Base-by-base conservation (phyloP, 176 grass and related monocot species). In the Phoenix dactylifera region DNA sequence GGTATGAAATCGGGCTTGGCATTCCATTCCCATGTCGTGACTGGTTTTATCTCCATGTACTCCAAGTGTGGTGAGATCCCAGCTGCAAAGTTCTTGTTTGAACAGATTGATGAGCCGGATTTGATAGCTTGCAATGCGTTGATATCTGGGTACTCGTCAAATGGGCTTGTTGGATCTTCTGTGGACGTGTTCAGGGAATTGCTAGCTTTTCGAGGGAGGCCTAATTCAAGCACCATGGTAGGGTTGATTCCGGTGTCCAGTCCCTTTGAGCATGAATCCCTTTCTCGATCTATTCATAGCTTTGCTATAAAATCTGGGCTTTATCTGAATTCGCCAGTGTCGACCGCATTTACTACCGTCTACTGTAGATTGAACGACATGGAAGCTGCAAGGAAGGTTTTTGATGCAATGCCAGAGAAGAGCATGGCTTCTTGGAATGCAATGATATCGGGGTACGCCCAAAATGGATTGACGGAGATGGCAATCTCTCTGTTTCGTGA, bases 11-110 rank as follows among this genome's bases (percentile, higher is more conserved):
- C 60, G 28, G 70, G 70, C 2, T 49, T 54, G 51, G 26, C 59
- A 14, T 54, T 24, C 35, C 70, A 54, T 55, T 16, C 70, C 18
- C 59, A 73, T 22, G 29, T 63, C 14, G 28, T 63, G 50, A 73
- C 70, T 24, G 70, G 70, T 49, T 63, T 73, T 26, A 63, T 73
- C 9, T 73, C 70, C 3, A 73, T 73, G 70, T 73, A 73, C 70
- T 73, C 70, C 25, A 63, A 73, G 28, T 73, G 70, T 16, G 59
- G 51, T 6, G 48, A 73, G 16, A 52, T 73, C 50, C 7, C 26
- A 44, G 70, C 70, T 4, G 70, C 70, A 24, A 61, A 54, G 15
- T 25, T 26, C n/a, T 55, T 73, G 25, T 73, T 73, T 16, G 16
- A 60, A 7, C 18, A 49, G 59, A 55, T 55, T 7, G 50, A 54